phyloP scores from a whole-genome alignment of 2,329 filamentous ascomycete genomes.

The Pseudogymnoascus sp. region DNA sequence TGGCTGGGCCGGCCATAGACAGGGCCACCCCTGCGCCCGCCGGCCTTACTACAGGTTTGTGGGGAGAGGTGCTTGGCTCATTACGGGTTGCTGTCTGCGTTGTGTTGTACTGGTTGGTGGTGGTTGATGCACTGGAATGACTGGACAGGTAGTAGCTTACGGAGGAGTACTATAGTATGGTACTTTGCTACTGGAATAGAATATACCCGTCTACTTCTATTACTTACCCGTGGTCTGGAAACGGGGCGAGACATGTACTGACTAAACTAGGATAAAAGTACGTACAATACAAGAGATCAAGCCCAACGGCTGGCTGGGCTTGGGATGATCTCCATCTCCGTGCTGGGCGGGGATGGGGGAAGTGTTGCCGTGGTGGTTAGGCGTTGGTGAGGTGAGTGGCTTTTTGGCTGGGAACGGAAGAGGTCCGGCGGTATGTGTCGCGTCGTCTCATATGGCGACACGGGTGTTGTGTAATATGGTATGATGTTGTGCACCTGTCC shows the following conservation, averaged over 20 bases:
- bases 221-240: not conserved
- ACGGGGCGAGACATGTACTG: not conserved
- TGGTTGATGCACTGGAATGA: not conserved
- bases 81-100: not conserved
- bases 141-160: too few relatives aligned
- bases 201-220: not conserved
- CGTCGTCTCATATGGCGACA: not conserved
- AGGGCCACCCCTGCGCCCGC: not conserved
- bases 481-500: not conserved
- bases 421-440: not conserved
- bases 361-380: not conserved
- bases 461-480: not conserved
- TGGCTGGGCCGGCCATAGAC: not conserved
- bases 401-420: conserved; percentile 1
- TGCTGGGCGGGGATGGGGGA: not conserved
- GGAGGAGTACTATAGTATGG: too few relatives aligned
- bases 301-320: not conserved
- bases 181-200: not conserved
- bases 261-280: not conserved
- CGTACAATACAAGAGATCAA: not conserved
- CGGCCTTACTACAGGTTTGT: not conserved
- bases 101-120: not conserved
- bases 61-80: not conserved
- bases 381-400: not conserved
- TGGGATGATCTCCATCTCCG: not conserved